Conservation (phyloP, 768 basidiomycete species). For the Porpolomopsis calyptriformis region DNA sequence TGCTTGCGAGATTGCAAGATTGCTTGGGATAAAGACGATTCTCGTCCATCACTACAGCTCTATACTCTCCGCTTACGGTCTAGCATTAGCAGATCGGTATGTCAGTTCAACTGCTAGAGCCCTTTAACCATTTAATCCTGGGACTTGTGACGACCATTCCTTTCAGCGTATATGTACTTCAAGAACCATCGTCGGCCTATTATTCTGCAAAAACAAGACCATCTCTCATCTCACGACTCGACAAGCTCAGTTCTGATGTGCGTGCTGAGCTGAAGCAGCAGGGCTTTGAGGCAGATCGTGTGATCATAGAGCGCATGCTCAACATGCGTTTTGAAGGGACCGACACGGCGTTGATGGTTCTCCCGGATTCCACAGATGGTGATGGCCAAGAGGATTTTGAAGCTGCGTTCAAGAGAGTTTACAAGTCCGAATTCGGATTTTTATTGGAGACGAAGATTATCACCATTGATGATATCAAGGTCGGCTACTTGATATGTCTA, state of each 20-base stretch:
- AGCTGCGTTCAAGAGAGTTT: slow-evolving; percentile 65
- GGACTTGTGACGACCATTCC: not conserved
- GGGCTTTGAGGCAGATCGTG: slow-evolving; percentile 67
- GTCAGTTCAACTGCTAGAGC: slow-evolving; percentile 4
- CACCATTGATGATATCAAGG: slow-evolving; percentile 89
- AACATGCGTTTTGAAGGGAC: slow-evolving; percentile 94
- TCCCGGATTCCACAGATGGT: slow-evolving; percentile 36
- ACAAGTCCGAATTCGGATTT: slow-evolving; percentile 88
- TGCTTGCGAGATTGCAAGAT: slow-evolving; percentile 81
- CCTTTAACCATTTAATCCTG: not conserved
- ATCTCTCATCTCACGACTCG: slow-evolving; percentile 52
- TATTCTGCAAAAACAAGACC: slow-evolving; percentile 51
- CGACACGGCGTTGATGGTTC: slow-evolving; percentile 85
- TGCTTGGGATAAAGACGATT: slow-evolving; percentile 80
- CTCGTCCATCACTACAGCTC: slow-evolving; percentile 88
- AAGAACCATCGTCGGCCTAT: slow-evolving; percentile 81
- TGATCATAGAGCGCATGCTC: slow-evolving; percentile 70
- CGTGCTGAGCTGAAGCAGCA: slow-evolving; percentile 58
- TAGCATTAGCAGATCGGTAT: slow-evolving; percentile 76
- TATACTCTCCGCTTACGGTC: slow-evolving; percentile 86
- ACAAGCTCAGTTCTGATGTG: slow-evolving; percentile 56
- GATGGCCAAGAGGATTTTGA: slow-evolving; percentile 65
- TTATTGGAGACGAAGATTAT: slow-evolving; percentile 73
- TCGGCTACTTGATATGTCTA: slow-evolving; percentile 14
- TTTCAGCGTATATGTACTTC: slow-evolving; percentile 70